A percentile compares a stretch with the other conserved stretches of the same genome.
These are phyloP conservation scores for Scortechinia acanthostroma DNA, from an alignment of 2,329 filamentous ascomycete genomes.

Conservation along the genomic window DNA sequence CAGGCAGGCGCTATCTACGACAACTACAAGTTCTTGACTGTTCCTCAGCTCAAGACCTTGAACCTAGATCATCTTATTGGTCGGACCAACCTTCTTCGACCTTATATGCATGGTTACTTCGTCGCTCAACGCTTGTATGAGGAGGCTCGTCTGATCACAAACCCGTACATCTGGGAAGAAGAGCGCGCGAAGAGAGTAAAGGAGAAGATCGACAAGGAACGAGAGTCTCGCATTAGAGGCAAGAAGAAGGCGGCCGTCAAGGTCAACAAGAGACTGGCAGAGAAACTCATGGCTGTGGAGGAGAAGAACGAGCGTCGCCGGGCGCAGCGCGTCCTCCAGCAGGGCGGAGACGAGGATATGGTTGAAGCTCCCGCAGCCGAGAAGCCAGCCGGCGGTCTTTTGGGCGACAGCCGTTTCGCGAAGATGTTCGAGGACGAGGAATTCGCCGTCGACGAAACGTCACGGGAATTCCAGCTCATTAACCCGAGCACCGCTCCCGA, in stretches of 20 bases:
- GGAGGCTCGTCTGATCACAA: slow-evolving; percentile 56
- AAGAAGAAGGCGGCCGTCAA: slow-evolving; percentile 57
- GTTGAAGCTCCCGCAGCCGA: slow-evolving; percentile 13
- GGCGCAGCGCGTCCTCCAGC: slow-evolving; percentile 8
- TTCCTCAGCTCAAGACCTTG: slow-evolving; percentile 49
- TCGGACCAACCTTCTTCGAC: slow-evolving; percentile 52
- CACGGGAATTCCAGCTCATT: slow-evolving; percentile 53
- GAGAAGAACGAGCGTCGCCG: slow-evolving; percentile 10
- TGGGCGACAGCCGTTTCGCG: slow-evolving; percentile 55
- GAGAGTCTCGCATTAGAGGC: slow-evolving; percentile 60
- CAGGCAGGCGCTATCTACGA: slow-evolving; percentile 44
- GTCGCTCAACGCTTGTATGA: slow-evolving; percentile 64
- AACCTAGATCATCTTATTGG: slow-evolving; percentile 60
- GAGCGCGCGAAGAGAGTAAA: slow-evolving; percentile 57
- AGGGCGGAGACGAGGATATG: slow-evolving; percentile 4
- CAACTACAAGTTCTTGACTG: slow-evolving; percentile 65
- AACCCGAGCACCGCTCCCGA: slow-evolving; percentile 34
- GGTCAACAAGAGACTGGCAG: slow-evolving; percentile 57
- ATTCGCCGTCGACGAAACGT: slow-evolving; percentile 60
- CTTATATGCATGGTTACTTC: slow-evolving; percentile 70
- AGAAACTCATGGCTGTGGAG: slow-evolving; percentile 40
- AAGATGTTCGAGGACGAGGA: slow-evolving; percentile 60
- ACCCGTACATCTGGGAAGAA: slow-evolving; percentile 61
- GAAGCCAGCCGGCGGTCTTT: slow-evolving; percentile 15
- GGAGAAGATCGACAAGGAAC: slow-evolving; percentile 63